These are phyloP conservation scores for Rhodamnia argentea DNA, from an alignment of 345 rosid genomes.

Conservation along the genomic window DNA sequence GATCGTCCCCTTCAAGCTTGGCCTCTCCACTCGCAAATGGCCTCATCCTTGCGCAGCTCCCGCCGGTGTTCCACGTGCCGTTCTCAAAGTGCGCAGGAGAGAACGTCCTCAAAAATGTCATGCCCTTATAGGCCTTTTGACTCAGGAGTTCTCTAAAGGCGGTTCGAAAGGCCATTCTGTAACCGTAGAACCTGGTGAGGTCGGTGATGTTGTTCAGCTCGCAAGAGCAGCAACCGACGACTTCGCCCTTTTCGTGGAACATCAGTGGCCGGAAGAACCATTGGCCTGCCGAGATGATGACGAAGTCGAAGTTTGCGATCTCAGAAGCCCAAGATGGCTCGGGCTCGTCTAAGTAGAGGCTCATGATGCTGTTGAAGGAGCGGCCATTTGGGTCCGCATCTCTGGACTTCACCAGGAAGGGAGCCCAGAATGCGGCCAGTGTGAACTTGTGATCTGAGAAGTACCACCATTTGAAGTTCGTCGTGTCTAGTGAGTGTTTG, in stretches of 20 bases:
- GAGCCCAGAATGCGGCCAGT: conserved; percentile 30
- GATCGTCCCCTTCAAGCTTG: conserved; percentile 5
- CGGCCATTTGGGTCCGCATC: conserved; percentile 21
- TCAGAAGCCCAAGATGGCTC: conserved; percentile 23
- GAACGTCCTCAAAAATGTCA: conserved; percentile 25
- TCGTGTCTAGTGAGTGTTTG: not conserved
- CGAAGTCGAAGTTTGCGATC: conserved; percentile 19
- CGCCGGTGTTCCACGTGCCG: conserved; percentile 36
- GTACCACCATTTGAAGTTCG: conserved; percentile 10
- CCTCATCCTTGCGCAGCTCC: conserved; percentile 25
- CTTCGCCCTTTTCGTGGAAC: conserved; percentile 14
- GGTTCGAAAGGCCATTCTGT: conserved; percentile 18
- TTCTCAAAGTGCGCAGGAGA: conserved; percentile 47
- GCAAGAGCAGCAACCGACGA: conserved; percentile 29
- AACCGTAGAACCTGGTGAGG: conserved; percentile 24
- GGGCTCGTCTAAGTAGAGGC: conserved; percentile 26
- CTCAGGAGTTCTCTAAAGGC: conserved; percentile 9
- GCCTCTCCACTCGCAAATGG: conserved; percentile 16
- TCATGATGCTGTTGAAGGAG: conserved; percentile 16
- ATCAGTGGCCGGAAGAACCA: conserved; percentile 38
- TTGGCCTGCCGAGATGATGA: conserved; percentile 25
- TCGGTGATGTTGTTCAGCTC: conserved; percentile 10
- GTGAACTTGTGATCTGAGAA: conserved; percentile 18
- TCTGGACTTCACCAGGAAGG: conserved; percentile 21
- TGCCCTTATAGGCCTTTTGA: conserved; percentile 10